Percentiles rank a stretch among this genome's conserved stretches.
These are phyloP conservation scores for Globisporangium irregulare DNA, from an alignment of 352 stramenopile genomes.

Conservation along the genomic window DNA sequence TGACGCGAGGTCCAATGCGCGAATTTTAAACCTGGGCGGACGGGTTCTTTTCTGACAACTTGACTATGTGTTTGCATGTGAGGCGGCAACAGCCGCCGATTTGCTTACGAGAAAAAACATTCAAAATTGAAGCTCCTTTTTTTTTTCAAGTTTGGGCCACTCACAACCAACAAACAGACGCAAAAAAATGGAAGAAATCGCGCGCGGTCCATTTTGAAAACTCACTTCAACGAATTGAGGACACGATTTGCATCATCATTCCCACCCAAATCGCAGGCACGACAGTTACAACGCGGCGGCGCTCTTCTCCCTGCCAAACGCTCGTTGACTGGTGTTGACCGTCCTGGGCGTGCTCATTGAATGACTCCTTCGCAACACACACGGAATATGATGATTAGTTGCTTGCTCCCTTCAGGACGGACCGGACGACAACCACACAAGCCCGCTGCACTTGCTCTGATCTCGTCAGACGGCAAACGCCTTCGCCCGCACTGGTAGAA, in stretches of 20 bases:
- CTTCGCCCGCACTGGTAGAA: too few species aligned
- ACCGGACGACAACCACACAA: too few species aligned
- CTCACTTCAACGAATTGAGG: conserved; percentile 3
- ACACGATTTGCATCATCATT: not conserved
- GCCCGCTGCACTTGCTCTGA: not conserved
- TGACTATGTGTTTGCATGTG: not conserved
- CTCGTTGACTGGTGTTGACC: not conserved
- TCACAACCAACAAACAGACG: not conserved
- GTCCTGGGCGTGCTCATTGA: not conserved
- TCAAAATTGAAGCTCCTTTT: too few species aligned
- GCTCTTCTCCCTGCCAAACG: conserved; percentile 1
- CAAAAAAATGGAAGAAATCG: conserved; percentile 6
- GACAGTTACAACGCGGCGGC: conserved; percentile 7
- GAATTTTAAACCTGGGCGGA: not conserved
- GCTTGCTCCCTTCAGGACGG: not conserved
- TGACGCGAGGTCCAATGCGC: not conserved
- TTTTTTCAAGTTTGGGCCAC: too few species aligned
- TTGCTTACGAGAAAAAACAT: not conserved
- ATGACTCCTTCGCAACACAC: not conserved
- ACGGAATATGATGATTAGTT: not conserved
- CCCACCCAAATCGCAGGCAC: conserved; percentile 9
- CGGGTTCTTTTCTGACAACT: not conserved
- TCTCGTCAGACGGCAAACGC: not conserved
- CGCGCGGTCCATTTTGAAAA: conserved; percentile 5
- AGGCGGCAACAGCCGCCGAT: not conserved